Base-by-base conservation (phyloP, 2,329 filamentous ascomycete species). In the Apiospora arundinis region DNA sequence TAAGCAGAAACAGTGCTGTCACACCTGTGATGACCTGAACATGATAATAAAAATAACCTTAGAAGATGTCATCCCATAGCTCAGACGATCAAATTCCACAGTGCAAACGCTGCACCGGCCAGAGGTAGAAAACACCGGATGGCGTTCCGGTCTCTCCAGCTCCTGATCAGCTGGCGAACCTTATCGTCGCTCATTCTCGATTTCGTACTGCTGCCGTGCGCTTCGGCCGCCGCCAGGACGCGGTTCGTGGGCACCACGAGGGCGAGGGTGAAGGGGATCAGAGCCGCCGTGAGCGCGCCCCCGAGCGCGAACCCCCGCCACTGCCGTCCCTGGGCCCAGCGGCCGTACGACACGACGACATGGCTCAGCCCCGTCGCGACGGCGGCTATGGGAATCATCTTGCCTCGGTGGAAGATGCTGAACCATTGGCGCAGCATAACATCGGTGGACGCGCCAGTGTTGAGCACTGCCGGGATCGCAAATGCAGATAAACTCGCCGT, bases 121-220 rank as follows among this genome's bases (percentile, higher is more conserved):
- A 80, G 70, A 70, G 77, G 76, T 56, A 78, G 72, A 25, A 75
- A 48, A 18, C 74, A 74, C 68, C 79, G 72, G 40, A 73, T 72
- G 65, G 75, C 66, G 69, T 80, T 80, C 67, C 79, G 69, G 16
- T 74, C 71, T 44, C 73, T 73, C 79, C 78, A 80, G 72, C 74
- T 76, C 69, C 70, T 71, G 45, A 79, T 70, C 68, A 80, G 75
- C 63, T 71, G 69, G 70, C 71, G 74, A 52, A 74, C 75, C 60
- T 74, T 74, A 63, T 74, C 75, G 21, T 76, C 73, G 69, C 75
- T 77, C 74, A 78, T 65, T 70, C 56, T 48, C 46, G 66, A 48
- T 32, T 46, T 23, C 25, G 40, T 21, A 16, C 46, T 72, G 60
- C 32, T 69, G 37, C 68, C 69, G n/a, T 73, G 73, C 32, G 72